phyloP scores from a whole-genome alignment of 2,329 filamentous ascomycete genomes.

The Colletotrichum sp. region DNA sequence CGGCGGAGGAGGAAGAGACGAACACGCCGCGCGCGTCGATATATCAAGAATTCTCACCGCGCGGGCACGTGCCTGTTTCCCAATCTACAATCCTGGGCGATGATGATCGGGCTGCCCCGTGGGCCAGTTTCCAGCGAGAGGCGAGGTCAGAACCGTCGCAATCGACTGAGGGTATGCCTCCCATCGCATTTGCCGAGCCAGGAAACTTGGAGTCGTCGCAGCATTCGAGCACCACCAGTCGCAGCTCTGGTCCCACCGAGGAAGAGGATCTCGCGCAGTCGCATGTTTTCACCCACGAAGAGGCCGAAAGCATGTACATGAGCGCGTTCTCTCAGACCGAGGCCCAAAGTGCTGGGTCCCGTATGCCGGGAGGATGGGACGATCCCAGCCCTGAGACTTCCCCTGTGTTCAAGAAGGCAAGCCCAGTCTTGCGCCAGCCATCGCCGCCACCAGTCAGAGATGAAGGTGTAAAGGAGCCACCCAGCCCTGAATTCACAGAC shows the following conservation, averaged over 20 bases:
- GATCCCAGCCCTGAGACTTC: slow-evolving; percentile 29
- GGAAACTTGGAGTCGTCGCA: slow-evolving; percentile 14
- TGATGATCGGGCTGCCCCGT: slow-evolving; percentile 31
- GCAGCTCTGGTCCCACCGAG: slow-evolving; percentile 29
- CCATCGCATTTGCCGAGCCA: not conserved
- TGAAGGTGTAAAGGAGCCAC: not conserved
- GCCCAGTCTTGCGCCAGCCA: not conserved
- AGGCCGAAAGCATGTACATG: slow-evolving; percentile 88
- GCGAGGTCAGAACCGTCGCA: slow-evolving; percentile 41
- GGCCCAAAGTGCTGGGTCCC: slow-evolving; percentile 30
- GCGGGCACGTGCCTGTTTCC: slow-evolving; percentile 8
- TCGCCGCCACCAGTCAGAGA: not conserved
- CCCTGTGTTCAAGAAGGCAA: not conserved
- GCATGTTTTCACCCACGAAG: slow-evolving; percentile 77
- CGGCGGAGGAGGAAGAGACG: slow-evolving; percentile 39
- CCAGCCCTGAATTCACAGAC: not conserved
- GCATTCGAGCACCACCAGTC: slow-evolving; percentile 29
- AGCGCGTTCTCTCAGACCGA: slow-evolving; percentile 66
- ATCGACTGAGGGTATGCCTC: slow-evolving; percentile 8
- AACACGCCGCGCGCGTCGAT: slow-evolving; percentile 61
- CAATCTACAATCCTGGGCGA: slow-evolving; percentile 23
- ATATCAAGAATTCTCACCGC: slow-evolving; percentile 38
- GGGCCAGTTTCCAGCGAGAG: slow-evolving; percentile 35
- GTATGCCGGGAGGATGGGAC: slow-evolving; percentile 61
- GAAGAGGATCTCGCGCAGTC: slow-evolving; percentile 66